Evolutionary conservation across 202 grass and related monocot genomes (phyloP), one percentile per base, ranked within the genome.

Genomic region (Schoenoplectus tabernaemontani): DNA sequence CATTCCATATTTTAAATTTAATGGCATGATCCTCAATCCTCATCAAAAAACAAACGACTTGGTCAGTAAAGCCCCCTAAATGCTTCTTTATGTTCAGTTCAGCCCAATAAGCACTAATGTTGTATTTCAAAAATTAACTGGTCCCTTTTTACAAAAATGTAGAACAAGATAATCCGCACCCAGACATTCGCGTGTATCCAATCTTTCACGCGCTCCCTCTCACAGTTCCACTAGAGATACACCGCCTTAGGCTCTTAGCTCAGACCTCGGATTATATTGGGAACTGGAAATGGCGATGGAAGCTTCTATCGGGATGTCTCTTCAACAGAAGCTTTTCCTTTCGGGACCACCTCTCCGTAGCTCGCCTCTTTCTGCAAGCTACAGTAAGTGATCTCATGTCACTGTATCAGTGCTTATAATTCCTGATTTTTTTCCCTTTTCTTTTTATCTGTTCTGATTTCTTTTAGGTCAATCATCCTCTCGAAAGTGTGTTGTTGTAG

Each of bases 401-500:
- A 56, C 51, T 56, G 17, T 64, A 30, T 64, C 22, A 23, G 9
- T 51, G 78, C 13, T 63, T 47, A 51, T 48, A 19, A 4, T 79
- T 26, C 8, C 54, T 8, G 2, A 61, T 11, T 50, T 22, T 77
- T 16, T 2, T 64, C 57, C 5, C 23, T 9, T 41, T 39, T 48
- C 24, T 67, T 68, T 62, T 57, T 24, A 51, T 73, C 43, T 73
- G 44, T 60, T 78, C 54, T 65, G n/a, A 44, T 76, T 39, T 80
- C 57, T 84, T 7, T 76, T 42, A 96, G 89, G 93, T 4, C 84
- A 78, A 81, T 24, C 43, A 26, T 68, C 64, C 58, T 39, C 34
- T 83, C 79, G 43, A 17, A 90, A 85, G 47, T 78, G 62, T 46
- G 60, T 87, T 59, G 26, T 87, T 85, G 42, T 85, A 48, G 87